Conservation (phyloP, 2,329 filamentous ascomycete genomes). For the Pseudocercospora fijiensis region DNA sequence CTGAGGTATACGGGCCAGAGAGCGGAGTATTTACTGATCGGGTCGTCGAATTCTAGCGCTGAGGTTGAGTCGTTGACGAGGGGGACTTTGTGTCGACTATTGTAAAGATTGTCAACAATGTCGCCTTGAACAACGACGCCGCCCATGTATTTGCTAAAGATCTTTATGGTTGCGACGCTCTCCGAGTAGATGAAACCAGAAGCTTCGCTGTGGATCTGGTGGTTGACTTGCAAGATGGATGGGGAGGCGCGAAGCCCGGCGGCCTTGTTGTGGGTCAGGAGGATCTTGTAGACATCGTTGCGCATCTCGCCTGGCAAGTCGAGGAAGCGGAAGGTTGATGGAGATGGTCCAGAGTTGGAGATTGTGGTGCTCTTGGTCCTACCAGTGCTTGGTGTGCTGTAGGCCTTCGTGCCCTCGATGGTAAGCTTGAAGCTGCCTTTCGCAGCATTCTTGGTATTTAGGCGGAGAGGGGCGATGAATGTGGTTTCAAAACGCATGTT, state of each 20-base stretch:
- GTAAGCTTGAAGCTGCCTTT: neutral
- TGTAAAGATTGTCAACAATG: neutral
- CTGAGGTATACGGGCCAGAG: neutral
- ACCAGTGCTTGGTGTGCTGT: neutral
- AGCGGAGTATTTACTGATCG: neutral
- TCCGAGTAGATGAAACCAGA: neutral
- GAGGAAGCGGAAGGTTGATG: conserved; percentile 15
- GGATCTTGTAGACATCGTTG: conserved; percentile 21
- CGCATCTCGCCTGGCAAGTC: conserved; percentile 22
- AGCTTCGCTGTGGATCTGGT: neutral
- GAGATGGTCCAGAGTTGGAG: neutral
- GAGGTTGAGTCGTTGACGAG: neutral
- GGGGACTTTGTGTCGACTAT: neutral
- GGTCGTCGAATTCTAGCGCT: neutral
- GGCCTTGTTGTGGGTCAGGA: neutral
- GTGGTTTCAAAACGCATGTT: neutral
- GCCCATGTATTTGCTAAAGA: neutral
- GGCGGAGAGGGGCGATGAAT: neutral
- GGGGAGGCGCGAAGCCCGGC: neutral
- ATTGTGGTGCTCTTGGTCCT: neutral
- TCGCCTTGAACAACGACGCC: neutral
- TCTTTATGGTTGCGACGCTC: neutral
- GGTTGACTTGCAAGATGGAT: neutral
- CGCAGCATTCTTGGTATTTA: neutral
- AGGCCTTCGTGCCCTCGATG: neutral